Evolutionary conservation across 805 yeast species (phyloP), one percentile per base, ranked within the genome.

Genomic region (Blastobotrys americana): DNA sequence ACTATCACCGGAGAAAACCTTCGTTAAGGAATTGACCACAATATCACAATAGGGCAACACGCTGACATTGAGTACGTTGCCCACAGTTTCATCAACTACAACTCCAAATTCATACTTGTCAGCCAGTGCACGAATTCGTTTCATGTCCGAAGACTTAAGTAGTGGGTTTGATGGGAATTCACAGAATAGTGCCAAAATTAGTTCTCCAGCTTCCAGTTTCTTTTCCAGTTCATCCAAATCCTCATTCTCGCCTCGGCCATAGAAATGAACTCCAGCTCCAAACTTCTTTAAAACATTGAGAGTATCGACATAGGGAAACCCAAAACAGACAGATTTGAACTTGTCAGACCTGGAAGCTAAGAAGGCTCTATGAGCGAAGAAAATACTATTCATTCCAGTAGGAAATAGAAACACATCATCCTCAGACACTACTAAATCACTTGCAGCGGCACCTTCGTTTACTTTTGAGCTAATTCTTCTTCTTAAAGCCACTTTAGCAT

Each of bases 101-200:
- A 93, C 78, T 13, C 80, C 80, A 64, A 93, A 93, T 2, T 74
- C 72, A 65, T 73, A 84, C 53, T 80, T 70, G 48, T 77, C 77
- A 3, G 95, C 79, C 44, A 93, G 70, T 44, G 71, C 59, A 45
- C 82, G 73, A 47, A 88, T 74, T 54, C 79, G 74, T 35, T 61
- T 60, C 56, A 93, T 67, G 60, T 94, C 77, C 1, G 96, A 95
- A 37, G 95, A 83, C 57, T 79, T 83, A 50, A 94, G 69, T 48
- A 89, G 68, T n/a, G 97, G 97, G 62, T 89, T 89, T 0, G 96
- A 83, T 1, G 99, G 98, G 49, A 95, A 82, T 64, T 93, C 98
- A 60, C 96, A 83, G 59, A 86, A 85, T 33, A 93, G 72, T 0
- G 85, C 84, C 53, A 84, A 61, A n/a, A 85, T 78, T 47, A 73